These are phyloP conservation scores for Jaltomata sinuosa DNA, from an alignment of 257 asterid species.

Conservation along the genomic window DNA sequence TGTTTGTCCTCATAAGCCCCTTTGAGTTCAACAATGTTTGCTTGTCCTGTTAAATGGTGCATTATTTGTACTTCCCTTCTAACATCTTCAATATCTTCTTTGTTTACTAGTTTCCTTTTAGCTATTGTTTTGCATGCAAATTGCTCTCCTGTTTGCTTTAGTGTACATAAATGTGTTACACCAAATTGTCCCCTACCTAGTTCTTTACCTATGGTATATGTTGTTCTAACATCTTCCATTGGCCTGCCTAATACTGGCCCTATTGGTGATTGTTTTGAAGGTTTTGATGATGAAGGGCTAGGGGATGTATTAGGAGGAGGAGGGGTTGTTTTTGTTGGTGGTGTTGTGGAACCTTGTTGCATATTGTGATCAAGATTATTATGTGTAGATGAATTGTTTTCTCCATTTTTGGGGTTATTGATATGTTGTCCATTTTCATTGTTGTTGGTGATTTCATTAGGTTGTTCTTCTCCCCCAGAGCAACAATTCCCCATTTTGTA, in stretches of 20 bases:
- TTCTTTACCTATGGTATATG: slow-evolving; percentile 71
- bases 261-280: slow-evolving; percentile 26
- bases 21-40: slow-evolving; percentile 61
- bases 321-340: slow-evolving; percentile 1
- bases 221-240: slow-evolving; percentile 56
- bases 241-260: slow-evolving; percentile 75
- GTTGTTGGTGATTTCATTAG: not conserved
- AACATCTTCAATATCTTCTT: slow-evolving; percentile 81
- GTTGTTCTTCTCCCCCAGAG: not conserved
- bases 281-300: slow-evolving; percentile 12
- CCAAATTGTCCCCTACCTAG: slow-evolving; percentile 85
- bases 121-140: slow-evolving; percentile 86
- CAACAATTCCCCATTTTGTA: not conserved
- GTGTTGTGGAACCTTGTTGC: not conserved
- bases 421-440: not conserved
- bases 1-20: slow-evolving; percentile 91
- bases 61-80: slow-evolving; percentile 86
- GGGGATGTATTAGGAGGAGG: slow-evolving; percentile 22
- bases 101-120: slow-evolving; percentile 60
- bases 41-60: slow-evolving; percentile 77
- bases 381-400: not conserved
- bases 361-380: not conserved
- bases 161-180: slow-evolving; percentile 66
- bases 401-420: not conserved
- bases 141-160: slow-evolving; percentile 60